Evolutionary conservation across 352 stramenopile species (phyloP).

Genomic region (Phytophthora agathidicida): DNA sequence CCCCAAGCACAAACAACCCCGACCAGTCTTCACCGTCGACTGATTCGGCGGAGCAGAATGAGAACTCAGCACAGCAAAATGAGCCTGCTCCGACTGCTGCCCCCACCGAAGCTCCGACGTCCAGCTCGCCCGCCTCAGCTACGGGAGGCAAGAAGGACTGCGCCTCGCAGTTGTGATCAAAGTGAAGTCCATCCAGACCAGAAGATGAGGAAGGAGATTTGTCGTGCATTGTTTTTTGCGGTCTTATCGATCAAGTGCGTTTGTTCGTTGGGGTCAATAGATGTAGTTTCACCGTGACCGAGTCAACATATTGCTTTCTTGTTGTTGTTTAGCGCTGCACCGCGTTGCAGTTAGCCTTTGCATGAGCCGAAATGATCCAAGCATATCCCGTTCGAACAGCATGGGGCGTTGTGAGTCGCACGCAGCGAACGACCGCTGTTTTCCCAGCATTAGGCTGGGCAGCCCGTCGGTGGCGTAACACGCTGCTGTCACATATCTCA

Average conservation of each 20-base stretch:
- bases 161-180: conserved; percentile 15
- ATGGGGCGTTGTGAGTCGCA: conserved; percentile 6
- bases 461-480: conserved; percentile 1
- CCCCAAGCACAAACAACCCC: conserved; percentile 4
- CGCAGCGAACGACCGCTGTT: conserved; percentile 16
- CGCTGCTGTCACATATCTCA: conserved; percentile 14
- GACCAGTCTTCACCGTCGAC: conserved; percentile 1
- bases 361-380: conserved; percentile 33
- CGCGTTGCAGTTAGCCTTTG: conserved; percentile 9
- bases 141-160: conserved; percentile 27
- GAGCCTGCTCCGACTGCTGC: conserved; percentile 1
- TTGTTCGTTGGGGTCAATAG: conserved; percentile 38
- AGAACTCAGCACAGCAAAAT: conserved; percentile 16
- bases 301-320: not conserved
- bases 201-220: conserved; percentile 29
- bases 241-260: conserved; percentile 7
- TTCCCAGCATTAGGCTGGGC: conserved; percentile 17
- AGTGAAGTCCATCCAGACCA: conserved; percentile 13
- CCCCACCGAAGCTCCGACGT: conserved; percentile 9
- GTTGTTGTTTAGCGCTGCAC: not conserved
- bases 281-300: conserved; percentile 11
- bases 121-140: conserved; percentile 9
- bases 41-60: conserved; percentile 6
- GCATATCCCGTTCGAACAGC: conserved; percentile 35
- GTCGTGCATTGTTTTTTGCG: conserved; percentile 15